Conservation (phyloP, 2,329 filamentous ascomycete species). For the Celoporthe dispersa region DNA sequence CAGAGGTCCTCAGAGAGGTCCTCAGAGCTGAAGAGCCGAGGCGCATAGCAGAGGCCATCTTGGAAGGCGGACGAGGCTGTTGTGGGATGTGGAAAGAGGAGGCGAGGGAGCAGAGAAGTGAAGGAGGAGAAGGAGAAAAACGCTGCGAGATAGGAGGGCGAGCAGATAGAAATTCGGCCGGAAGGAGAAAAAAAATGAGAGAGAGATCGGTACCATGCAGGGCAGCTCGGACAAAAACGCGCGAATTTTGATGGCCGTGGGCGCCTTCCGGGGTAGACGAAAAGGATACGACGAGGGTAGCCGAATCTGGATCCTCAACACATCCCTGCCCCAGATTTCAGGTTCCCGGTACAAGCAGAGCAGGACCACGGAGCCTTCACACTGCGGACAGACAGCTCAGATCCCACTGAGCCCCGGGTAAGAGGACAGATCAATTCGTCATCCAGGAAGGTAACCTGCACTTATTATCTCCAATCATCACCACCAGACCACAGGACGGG, state of each 20-base stretch:
- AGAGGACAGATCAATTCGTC: background rate
- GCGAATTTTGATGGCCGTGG: conserved; percentile 29
- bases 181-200: conserved; percentile 41
- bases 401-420: background rate
- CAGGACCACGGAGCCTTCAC: background rate
- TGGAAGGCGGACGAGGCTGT: conserved; percentile 41
- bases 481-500: too few species aligned
- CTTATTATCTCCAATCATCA: background rate
- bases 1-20: conserved; percentile 70
- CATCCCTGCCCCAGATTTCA: conserved; percentile 6
- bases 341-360: background rate
- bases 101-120: conserved; percentile 41
- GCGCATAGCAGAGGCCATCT: conserved; percentile 85
- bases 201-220: conserved; percentile 35
- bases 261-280: conserved; percentile 14
- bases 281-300: conserved; percentile 10
- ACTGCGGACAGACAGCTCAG: background rate
- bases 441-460: background rate
- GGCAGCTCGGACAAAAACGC: conserved; percentile 28
- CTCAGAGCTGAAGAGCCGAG: conserved; percentile 82
- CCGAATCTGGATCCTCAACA: conserved; percentile 6
- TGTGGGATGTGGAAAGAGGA: conserved; percentile 31
- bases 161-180: conserved; percentile 32
- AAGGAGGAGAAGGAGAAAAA: conserved; percentile 42
- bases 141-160: conserved; percentile 35